These are phyloP conservation scores for Trifolium dubium DNA, from an alignment of 306 rosid genomes.

Conservation along the genomic window DNA sequence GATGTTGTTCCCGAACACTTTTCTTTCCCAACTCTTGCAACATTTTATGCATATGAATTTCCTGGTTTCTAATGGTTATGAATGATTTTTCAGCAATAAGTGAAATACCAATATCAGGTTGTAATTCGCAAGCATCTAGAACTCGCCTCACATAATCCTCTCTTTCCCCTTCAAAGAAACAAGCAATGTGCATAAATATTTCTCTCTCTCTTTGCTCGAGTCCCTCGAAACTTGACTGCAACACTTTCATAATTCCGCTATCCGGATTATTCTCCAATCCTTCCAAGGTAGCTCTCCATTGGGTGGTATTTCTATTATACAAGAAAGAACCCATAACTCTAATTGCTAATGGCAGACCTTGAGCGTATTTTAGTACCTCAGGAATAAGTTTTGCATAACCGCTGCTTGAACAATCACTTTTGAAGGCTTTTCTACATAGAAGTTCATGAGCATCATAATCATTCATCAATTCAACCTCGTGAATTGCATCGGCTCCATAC, in stretches of 20 bases:
- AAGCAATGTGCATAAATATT: neutral
- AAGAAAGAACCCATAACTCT: neutral
- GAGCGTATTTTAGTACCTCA: neutral
- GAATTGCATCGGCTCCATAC: neutral
- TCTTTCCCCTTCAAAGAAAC: neutral
- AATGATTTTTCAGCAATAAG: neutral
- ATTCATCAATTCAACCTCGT: neutral
- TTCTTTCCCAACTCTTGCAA: neutral
- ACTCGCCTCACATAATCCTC: neutral
- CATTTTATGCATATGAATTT: neutral
- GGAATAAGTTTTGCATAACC: neutral
- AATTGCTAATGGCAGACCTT: neutral
- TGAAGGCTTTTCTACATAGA: slow-evolving; percentile 9
- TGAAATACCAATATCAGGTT: neutral
- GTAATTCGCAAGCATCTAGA: neutral
- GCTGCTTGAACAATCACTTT: neutral
- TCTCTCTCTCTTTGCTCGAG: neutral
- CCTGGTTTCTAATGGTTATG: neutral
- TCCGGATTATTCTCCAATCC: no score
- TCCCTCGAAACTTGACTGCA: neutral
- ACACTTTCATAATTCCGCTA: no score
- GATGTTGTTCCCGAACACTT: neutral
- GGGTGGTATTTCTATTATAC: neutral
- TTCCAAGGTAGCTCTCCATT: neutral
- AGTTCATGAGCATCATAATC: neutral